Evolutionary conservation across 805 yeast genomes (phyloP).

Genomic region (Lipomyces oligophaga): DNA sequence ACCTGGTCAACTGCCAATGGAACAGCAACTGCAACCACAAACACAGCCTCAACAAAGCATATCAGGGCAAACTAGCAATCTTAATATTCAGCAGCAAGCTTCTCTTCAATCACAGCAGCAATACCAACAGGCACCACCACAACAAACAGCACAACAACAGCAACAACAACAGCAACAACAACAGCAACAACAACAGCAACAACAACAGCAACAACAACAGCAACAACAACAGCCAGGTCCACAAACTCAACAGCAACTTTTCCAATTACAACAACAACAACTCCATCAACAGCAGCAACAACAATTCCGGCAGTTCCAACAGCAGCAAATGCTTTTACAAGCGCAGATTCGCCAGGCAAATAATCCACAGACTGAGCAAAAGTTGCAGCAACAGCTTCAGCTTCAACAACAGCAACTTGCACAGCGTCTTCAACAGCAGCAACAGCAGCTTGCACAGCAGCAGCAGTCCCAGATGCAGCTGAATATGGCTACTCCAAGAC

Average conservation of each 20-base stretch:
- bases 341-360: too few relatives aligned
- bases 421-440: neutral
- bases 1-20: constrained; percentile 6
- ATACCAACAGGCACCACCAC: constrained; percentile 35
- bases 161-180: constrained; percentile 16
- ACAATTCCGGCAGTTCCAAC: constrained; percentile 15
- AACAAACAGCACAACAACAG: constrained; percentile 33
- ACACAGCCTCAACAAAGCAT: constrained; percentile 13
- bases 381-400: constrained; percentile 8
- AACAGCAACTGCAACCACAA: constrained; percentile 6
- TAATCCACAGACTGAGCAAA: constrained; percentile 9
- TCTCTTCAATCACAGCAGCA: constrained; percentile 43
- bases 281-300: constrained; percentile 28
- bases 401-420: constrained; percentile 4
- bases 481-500: neutral
- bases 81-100: constrained; percentile 13
- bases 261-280: constrained; percentile 22
- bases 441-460: neutral
- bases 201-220: constrained; percentile 22
- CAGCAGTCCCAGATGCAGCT: constrained; percentile 2
- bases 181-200: constrained; percentile 18
- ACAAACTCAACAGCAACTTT: constrained; percentile 29
- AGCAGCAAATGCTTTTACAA: constrained; percentile 11
- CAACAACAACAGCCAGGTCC: constrained; percentile 30
- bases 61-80: constrained; percentile 11